A percentile compares a stretch with the other conserved stretches of the same genome.
Evolutionary conservation across 2,329 filamentous ascomycete species (phyloP).

Genomic region (Ilyonectria robusta): DNA sequence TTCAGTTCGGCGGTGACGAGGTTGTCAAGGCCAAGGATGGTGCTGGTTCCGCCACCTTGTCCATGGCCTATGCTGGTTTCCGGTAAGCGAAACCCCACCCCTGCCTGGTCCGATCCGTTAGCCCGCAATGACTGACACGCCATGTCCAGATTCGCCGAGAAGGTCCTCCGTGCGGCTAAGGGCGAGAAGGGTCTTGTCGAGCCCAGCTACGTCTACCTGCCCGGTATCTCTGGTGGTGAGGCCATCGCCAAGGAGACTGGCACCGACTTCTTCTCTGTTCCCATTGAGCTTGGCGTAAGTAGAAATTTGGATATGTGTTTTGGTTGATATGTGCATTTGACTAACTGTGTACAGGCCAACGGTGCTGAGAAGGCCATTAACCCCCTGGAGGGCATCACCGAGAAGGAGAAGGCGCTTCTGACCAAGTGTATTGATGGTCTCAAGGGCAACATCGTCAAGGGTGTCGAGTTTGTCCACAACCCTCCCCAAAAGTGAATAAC

Average conservation of each 20-base stretch:
- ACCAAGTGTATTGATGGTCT: conserved; percentile 82
- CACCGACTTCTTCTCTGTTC: conserved; percentile 95
- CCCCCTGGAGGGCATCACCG: conserved; percentile 81
- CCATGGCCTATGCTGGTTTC: conserved; percentile 96
- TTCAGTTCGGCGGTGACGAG: conserved; percentile 98
- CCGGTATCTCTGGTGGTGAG: conserved; percentile 89
- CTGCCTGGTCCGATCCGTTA: neutral
- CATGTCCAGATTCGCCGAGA: conserved; percentile 84
- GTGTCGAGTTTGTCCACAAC: conserved; percentile 89
- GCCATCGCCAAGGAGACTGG: conserved; percentile 88
- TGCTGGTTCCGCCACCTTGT: conserved; percentile 89
- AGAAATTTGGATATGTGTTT: conserved; percentile 14
- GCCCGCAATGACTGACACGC: conserved; percentile 30
- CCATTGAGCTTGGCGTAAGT: conserved; percentile 94
- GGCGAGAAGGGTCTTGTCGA: conserved; percentile 95
- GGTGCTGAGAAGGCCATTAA: conserved; percentile 91
- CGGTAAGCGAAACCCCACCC: conserved; percentile 68
- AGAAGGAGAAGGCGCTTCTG: conserved; percentile 91
- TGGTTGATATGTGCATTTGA: conserved; percentile 38
- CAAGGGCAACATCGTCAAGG: conserved; percentile 95
- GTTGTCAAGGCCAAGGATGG: conserved; percentile 96
- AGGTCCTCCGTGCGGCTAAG: conserved; percentile 88
- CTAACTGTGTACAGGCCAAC: conserved; percentile 70
- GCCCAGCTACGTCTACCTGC: conserved; percentile 96
- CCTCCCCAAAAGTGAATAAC: conserved; percentile 85